These are phyloP conservation scores for Leptographium lundbergii DNA, from an alignment of 2,329 filamentous ascomycete genomes.

Conservation along the genomic window DNA sequence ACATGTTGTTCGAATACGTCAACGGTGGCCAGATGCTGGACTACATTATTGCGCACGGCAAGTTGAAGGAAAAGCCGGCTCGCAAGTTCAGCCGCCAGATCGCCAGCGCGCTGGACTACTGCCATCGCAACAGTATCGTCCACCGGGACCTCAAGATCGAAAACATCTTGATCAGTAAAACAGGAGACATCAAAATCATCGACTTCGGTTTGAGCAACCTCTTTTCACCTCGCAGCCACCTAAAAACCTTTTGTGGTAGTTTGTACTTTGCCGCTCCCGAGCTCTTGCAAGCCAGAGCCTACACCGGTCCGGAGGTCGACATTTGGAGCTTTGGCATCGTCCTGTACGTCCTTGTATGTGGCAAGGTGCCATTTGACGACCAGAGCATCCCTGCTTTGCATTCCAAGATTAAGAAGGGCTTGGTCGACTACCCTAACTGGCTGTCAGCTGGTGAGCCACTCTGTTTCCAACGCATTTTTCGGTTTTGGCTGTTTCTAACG, in stretches of 20 bases:
- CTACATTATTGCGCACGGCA: constrained; percentile 97
- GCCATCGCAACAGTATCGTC: constrained; percentile 94
- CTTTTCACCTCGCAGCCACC: constrained; percentile 69
- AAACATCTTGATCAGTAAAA: constrained; percentile 98
- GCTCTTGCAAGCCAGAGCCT: constrained; percentile 81
- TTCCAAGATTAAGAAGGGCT: constrained; percentile 95
- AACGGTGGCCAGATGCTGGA: constrained; percentile 99
- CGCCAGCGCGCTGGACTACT: constrained; percentile 91
- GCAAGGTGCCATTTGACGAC: constrained; percentile 96
- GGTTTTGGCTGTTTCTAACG: constrained; percentile 16
- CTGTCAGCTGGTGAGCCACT: constrained; percentile 59
- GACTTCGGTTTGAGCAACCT: constrained; percentile 97
- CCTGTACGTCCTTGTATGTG: constrained; percentile 90
- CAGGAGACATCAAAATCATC: constrained; percentile 97
- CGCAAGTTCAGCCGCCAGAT: constrained; percentile 97
- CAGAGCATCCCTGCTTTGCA: constrained; percentile 98
- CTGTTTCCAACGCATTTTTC: neutral
- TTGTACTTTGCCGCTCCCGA: constrained; percentile 96
- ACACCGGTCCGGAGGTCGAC: constrained; percentile 93
- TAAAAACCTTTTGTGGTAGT: constrained; percentile 96
- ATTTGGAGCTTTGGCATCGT: constrained; percentile 99
- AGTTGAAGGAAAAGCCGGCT: constrained; percentile 95
- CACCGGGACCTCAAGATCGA: constrained; percentile 97
- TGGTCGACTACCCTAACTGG: constrained; percentile 92
- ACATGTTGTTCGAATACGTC: constrained; percentile 99